Percentiles rank a stretch among this genome's conserved stretches.
Evolutionary conservation across 1,139 yeast genomes (phyloP).

Genomic region (Suhomyces chickasaworum): DNA sequence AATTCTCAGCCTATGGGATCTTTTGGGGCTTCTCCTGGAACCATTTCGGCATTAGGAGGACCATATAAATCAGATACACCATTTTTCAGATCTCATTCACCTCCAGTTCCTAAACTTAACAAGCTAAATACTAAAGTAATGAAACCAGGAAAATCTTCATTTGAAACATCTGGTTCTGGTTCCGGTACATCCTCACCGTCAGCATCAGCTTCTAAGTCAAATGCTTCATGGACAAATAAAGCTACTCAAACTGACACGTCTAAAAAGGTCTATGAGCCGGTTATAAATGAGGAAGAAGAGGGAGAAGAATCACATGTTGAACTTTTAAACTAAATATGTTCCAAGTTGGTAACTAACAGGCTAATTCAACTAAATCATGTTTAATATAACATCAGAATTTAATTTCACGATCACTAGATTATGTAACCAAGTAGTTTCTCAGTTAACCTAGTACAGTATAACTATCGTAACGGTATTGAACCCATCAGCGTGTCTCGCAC

Average conservation of each 20-base stretch:
- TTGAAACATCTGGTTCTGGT: constrained; percentile 3
- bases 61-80: constrained; percentile 15
- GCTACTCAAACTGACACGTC: constrained; percentile 9
- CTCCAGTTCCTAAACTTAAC: constrained; percentile 35
- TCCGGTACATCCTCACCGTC: no score
- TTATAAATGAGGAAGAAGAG: constrained; percentile 33
- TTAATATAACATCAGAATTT: not conserved
- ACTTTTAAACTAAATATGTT: not conserved
- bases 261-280: constrained; percentile 23
- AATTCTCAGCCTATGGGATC: constrained; percentile 4
- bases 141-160: constrained; percentile 15
- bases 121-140: constrained; percentile 17
- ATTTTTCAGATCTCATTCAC: constrained; percentile 33
- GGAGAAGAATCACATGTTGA: constrained; percentile 15
- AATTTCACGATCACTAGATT: not conserved
- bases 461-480: not conserved
- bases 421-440: not conserved
- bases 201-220: not conserved
- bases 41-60: constrained; percentile 3
- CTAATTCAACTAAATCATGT: not conserved
- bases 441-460: no score
- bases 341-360: no score
- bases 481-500: constrained; percentile 11
- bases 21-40: not conserved
- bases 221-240: constrained; percentile 6